phyloP scores from a whole-genome alignment of 805 yeast genomes.

The Candida broadrunensis region DNA sequence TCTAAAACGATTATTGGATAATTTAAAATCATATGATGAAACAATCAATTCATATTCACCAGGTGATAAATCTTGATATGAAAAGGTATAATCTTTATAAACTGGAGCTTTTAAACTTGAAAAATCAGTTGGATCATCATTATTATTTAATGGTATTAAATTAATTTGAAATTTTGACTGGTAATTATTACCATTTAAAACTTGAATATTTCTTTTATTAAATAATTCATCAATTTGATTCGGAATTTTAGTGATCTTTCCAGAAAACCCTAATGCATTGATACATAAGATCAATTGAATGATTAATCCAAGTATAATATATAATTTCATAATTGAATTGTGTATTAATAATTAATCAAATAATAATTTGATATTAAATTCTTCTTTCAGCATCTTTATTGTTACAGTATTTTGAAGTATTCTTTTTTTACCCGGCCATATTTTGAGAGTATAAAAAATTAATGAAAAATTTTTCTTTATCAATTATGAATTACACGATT shows the following conservation, averaged over 20 bases:
- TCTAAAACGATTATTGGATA: conserved; percentile 22
- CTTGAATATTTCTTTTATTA: conserved; percentile 6
- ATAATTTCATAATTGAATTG: neutral
- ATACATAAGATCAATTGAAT: neutral
- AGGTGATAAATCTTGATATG: conserved; percentile 14
- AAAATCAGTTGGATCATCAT: conserved; percentile 1
- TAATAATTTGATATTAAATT: too few relatives aligned
- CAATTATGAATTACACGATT: too few relatives aligned
- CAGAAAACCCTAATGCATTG: conserved; percentile 16
- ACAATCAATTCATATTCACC: conserved; percentile 36
- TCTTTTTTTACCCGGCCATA: conserved; percentile 28
- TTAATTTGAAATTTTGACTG: conserved; percentile 28
- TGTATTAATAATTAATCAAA: too few relatives aligned
- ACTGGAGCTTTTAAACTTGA: conserved; percentile 13
- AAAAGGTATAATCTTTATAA: conserved; percentile 22
- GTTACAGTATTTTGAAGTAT: too few relatives aligned
- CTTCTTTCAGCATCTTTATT: too few relatives aligned
- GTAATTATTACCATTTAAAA: conserved; percentile 35
- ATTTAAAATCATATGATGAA: conserved; percentile 33
- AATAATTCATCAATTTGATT: conserved; percentile 12
- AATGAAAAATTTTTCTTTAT: neutral
- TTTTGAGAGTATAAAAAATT: conserved; percentile 8
- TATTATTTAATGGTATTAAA: conserved; percentile 10
- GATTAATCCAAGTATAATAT: neutral
- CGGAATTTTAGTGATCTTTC: conserved; percentile 28